Base-by-base conservation (phyloP, 2,329 filamentous ascomycete species). In the Colletotrichum lupini region DNA sequence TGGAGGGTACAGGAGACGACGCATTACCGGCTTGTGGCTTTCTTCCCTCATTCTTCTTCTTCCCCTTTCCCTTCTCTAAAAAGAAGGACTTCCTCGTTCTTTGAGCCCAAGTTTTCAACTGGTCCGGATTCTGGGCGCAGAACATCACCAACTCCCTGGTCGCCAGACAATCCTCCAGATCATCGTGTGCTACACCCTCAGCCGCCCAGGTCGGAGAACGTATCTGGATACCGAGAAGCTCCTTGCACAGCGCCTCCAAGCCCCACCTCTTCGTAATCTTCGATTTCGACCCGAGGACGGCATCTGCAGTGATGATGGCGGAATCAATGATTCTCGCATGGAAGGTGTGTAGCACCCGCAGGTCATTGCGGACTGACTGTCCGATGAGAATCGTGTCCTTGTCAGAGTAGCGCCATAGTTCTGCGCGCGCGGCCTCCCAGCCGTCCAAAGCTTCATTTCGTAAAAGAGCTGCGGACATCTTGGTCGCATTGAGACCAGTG, bases 341-440 rank as follows among this genome's bases (percentile, higher is more conserved):
- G 0, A 81, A 74, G 11, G 88, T 82, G 3, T 83, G 80, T 14
- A 89, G 77, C 1, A 82, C 82, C 7, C 81, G 77, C 0, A 89
- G 77, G 69, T 89, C 87, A 64, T 85, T 76, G 7, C 84, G 71
- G 4, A 88, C 77, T 4, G 83, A 78, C 63, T 89, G 87, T 1
- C 87, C 87, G 9, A 88, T 77, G 8, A 89, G 76, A 2, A 89
- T 80, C 0, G 87, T 89, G 8, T 83, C 67, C 0, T 73, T 69
- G 72, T 87, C 84, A 42, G 85, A 81, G 67, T 81, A 79, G 24
- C 80, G 75, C 79, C 84, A 87, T 5, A 89, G 77, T 57, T 78
- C 78, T 3, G 76, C 68, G 2, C 87, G 84, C 2, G 87, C 87
- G 4, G 76, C 82, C 32, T 79, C 64, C 84, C 86, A 87, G 1